phyloP scores from a whole-genome alignment of 2,329 filamentous ascomycete genomes.

The Ophiostoma fasciatum region DNA sequence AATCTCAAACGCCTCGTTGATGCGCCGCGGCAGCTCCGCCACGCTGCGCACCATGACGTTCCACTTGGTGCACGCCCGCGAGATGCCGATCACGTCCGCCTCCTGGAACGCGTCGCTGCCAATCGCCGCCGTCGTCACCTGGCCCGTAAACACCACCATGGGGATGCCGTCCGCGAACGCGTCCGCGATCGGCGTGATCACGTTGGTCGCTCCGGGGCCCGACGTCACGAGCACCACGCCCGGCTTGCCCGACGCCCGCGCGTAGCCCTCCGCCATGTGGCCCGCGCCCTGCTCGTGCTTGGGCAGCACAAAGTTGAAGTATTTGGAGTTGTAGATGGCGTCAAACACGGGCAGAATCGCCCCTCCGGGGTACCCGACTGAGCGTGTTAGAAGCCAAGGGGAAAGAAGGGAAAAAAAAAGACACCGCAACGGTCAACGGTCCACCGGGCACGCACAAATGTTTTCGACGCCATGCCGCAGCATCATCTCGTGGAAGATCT shows the following conservation, averaged over 20 bases:
- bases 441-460: constrained; percentile 56
- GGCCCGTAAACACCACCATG: constrained; percentile 88
- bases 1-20: constrained; percentile 97
- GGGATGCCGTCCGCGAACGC: constrained; percentile 90
- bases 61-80: constrained; percentile 93
- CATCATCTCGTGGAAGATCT: constrained; percentile 99
- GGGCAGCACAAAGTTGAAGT: constrained; percentile 92
- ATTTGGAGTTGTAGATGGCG: constrained; percentile 94
- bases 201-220: constrained; percentile 90
- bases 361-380: constrained; percentile 82
- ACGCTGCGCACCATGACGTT: constrained; percentile 97
- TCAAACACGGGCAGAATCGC: constrained; percentile 97
- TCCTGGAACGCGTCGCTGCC: constrained; percentile 96
- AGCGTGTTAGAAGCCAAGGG: constrained; percentile 11
- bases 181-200: constrained; percentile 92
- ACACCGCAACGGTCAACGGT: no score
- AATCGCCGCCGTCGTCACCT: constrained; percentile 81
- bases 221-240: constrained; percentile 96
- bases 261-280: constrained; percentile 97
- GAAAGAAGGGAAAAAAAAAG: background rate
- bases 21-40: constrained; percentile 79
- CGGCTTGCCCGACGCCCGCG: constrained; percentile 80
- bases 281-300: constrained; percentile 95
- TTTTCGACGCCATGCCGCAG: constrained; percentile 81
- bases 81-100: constrained; percentile 87